A percentile compares a stretch with the other conserved stretches of the same genome.
These are phyloP conservation scores for Saitozyma sp. DNA, from an alignment of 768 basidiomycete genomes.

Conservation along the genomic window DNA sequence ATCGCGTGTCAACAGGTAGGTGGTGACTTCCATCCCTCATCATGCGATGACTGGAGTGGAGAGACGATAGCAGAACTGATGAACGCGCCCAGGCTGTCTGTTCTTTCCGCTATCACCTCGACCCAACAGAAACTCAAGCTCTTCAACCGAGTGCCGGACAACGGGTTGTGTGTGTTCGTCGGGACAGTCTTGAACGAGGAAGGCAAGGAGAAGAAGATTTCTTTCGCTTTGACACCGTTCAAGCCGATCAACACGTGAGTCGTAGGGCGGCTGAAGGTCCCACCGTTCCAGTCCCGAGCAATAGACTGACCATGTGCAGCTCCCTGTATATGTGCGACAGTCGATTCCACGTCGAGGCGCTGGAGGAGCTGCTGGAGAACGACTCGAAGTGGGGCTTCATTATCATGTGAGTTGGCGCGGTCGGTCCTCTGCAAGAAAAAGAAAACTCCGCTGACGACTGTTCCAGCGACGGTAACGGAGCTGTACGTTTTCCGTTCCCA, in stretches of 20 bases:
- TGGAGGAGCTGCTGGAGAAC: conserved; percentile 92
- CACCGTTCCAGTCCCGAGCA: too few relatives aligned
- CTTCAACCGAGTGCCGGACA: conserved; percentile 93
- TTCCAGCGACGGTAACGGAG: conserved; percentile 65
- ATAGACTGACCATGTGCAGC: conserved; percentile 53
- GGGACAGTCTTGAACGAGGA: conserved; percentile 97
- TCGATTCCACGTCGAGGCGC: conserved; percentile 90
- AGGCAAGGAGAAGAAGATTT: conserved; percentile 99
- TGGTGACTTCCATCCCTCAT: conserved; percentile 6
- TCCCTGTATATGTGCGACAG: conserved; percentile 94
- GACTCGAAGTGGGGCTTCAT: conserved; percentile 99
- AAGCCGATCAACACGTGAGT: conserved; percentile 97
- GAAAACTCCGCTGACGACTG: not conserved
- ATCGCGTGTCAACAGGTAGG: conserved; percentile 62
- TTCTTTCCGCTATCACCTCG: conserved; percentile 95
- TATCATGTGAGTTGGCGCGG: conserved; percentile 65
- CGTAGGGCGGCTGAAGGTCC: not conserved
- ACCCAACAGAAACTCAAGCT: conserved; percentile 97
- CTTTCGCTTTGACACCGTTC: conserved; percentile 97
- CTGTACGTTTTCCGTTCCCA: conserved; percentile 38
- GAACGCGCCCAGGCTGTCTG: conserved; percentile 74
- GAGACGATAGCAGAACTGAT: too few relatives aligned
- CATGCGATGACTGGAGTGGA: not conserved
- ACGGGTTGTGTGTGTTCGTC: conserved; percentile 95
- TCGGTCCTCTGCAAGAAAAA: too few relatives aligned